Base-by-base conservation (phyloP, 441 rosid species). In the Gossypium gossypioides region DNA sequence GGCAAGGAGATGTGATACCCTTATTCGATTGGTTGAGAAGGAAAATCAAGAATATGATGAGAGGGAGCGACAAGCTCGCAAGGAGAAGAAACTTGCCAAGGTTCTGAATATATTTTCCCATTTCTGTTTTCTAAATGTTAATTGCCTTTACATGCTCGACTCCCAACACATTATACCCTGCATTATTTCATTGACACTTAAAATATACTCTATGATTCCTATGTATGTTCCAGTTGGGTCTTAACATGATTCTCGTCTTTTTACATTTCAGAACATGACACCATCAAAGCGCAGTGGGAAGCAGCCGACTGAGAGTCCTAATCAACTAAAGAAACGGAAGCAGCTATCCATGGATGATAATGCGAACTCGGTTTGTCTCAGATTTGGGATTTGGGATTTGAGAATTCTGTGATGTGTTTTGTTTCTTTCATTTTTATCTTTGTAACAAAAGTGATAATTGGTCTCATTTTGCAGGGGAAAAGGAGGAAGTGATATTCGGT, bases 11-110 rank as follows among this genome's bases (percentile, higher is more conserved):
- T 96, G 98, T 52, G 98, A 96, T 80, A 93, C 99, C 9, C 88
- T 96, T 25, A 90, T 96, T 67, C 86, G 97, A 68, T 78, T 96
- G 86, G 95, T 96, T 68, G 98, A 96, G 89, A 96, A 96, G 87
- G 99, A 96, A 86, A 96, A 96, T 79, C 98, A 93, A 80, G 98
- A 96, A 81, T 83, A 79, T 73, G 97, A 96, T 19, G 99, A 93
- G 81, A 87, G 97, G 82, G 99, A 96, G 83, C 86, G 98, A 72
- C 98, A 91, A 79, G 99, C 97, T 21, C 96, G 98, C 6, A 93
- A 90, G 79, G 98, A 96, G 81, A 96, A 96, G 88, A 96, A 96
- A 80, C 92, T 89, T 77, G 96, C 96, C 71, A 93, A 91, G 97
- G 99, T 96, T 76, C 46, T 56, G 52, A 15, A 52, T 13, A 3